These are phyloP conservation scores for Metschnikowia hibisci DNA, from an alignment of 805 yeast species.

Conservation along the genomic window DNA sequence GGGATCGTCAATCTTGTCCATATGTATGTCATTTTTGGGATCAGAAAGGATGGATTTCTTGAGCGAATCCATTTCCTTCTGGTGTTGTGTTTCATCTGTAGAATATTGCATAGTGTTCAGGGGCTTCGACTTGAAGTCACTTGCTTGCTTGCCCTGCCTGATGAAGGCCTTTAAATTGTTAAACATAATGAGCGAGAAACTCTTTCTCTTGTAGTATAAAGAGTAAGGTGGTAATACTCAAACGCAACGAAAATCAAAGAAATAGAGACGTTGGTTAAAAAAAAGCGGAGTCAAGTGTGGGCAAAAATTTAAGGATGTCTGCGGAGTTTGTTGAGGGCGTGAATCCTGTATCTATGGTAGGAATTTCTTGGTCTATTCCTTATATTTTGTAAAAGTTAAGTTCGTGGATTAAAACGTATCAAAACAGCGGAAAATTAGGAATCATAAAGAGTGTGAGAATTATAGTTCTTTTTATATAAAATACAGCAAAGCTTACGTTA, in stretches of 20 bases:
- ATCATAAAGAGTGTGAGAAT: too few species aligned
- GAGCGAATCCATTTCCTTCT: conserved; percentile 2
- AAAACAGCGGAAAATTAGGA: too few species aligned
- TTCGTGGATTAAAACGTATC: too few species aligned
- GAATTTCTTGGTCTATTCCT: too few species aligned
- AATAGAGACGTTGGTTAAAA: background rate
- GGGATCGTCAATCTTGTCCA: background rate
- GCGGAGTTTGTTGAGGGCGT: conserved; percentile 4
- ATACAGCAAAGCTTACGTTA: background rate
- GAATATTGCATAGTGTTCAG: background rate
- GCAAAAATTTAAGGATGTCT: background rate
- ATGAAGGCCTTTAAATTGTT: conserved; percentile 56
- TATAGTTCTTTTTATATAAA: background rate
- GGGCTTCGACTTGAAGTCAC: conserved; percentile 21
- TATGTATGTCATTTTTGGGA: conserved; percentile 9
- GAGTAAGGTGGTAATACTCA: too few species aligned
- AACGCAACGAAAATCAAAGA: too few species aligned
- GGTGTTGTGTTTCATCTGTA: background rate
- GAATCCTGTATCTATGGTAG: conserved; percentile 3
- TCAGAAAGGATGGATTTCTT: conserved; percentile 6
- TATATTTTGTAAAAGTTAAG: background rate
- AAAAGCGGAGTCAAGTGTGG: background rate
- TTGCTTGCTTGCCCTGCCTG: conserved; percentile 62
- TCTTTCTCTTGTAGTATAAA: too few species aligned
- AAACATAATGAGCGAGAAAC: conserved; percentile 18